These are phyloP conservation scores for Hypomontagnella monticulosa DNA, from an alignment of 495 filamentous ascomycete species.

Conservation along the genomic window DNA sequence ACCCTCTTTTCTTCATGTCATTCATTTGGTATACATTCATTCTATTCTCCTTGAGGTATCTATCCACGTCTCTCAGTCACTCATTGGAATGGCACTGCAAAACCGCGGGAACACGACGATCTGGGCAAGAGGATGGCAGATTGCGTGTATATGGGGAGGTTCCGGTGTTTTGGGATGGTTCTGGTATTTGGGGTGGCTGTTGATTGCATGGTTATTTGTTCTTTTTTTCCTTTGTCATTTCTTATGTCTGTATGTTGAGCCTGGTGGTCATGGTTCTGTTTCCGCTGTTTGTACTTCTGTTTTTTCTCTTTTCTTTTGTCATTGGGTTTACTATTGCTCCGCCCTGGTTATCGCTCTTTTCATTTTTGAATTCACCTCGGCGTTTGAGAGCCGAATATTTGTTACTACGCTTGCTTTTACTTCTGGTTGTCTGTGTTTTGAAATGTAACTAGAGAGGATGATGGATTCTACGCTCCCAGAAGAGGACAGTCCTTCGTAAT, in stretches of 20 bases:
- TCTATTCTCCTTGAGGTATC: neutral
- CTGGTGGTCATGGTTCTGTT: neutral
- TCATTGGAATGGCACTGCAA: slow-evolving; percentile 25
- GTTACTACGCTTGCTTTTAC: no score
- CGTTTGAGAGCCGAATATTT: no score
- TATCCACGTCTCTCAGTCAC: slow-evolving; percentile 3
- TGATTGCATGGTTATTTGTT: neutral
- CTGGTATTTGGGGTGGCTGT: neutral
- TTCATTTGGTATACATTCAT: neutral
- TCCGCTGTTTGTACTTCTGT: neutral
- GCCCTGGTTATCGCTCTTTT: neutral
- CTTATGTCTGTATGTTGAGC: neutral
- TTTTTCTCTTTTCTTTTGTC: neutral
- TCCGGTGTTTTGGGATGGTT: neutral
- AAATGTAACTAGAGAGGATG: no score
- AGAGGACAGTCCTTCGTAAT: no score
- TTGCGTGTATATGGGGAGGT: neutral
- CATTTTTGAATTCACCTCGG: no score
- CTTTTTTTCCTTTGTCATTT: neutral
- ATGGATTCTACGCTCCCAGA: no score
- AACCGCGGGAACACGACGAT: slow-evolving; percentile 18
- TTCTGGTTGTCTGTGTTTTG: no score
- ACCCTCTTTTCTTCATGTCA: neutral
- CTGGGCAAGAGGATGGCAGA: neutral
- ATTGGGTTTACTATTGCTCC: neutral